These are phyloP conservation scores for Rhodotorula kratochvilovae DNA, from an alignment of 768 basidiomycete genomes.

Conservation along the genomic window DNA sequence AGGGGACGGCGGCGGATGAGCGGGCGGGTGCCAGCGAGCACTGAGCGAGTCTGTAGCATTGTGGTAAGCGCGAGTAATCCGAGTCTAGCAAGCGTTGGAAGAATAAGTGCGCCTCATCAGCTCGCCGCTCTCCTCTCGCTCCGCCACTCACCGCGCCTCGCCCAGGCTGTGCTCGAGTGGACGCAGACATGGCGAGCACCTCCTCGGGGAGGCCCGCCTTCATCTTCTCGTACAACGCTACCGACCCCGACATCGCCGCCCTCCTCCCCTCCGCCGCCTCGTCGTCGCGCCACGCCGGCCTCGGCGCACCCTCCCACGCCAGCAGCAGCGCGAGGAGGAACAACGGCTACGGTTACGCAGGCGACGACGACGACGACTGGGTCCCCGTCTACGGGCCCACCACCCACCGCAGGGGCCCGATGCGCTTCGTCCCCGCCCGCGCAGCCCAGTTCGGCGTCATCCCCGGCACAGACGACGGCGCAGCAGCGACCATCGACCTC, in stretches of 20 bases:
- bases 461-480: background rate
- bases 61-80: too few species aligned
- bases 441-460: background rate
- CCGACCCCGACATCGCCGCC: conserved; percentile 3
- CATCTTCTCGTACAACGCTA: conserved; percentile 24
- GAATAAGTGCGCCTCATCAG: too few species aligned
- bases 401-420: conserved; percentile 9
- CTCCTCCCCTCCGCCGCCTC: background rate
- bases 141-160: too few species aligned
- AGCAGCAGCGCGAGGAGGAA: too few species aligned
- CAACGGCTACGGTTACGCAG: background rate
- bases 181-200: background rate
- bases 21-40: background rate
- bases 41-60: too few species aligned
- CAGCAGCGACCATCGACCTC: too few species aligned
- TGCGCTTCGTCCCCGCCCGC: conserved; percentile 17
- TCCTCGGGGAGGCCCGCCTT: background rate
- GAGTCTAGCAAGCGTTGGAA: too few species aligned
- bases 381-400: conserved; percentile 26
- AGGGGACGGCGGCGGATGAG: background rate
- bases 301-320: background rate
- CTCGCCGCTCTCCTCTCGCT: background rate
- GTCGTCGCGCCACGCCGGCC: background rate
- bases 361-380: conserved; percentile 11
- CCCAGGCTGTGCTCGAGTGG: background rate